Conservation (phyloP, 2,329 filamentous ascomycete species). For the Beauveria bassiana region DNA sequence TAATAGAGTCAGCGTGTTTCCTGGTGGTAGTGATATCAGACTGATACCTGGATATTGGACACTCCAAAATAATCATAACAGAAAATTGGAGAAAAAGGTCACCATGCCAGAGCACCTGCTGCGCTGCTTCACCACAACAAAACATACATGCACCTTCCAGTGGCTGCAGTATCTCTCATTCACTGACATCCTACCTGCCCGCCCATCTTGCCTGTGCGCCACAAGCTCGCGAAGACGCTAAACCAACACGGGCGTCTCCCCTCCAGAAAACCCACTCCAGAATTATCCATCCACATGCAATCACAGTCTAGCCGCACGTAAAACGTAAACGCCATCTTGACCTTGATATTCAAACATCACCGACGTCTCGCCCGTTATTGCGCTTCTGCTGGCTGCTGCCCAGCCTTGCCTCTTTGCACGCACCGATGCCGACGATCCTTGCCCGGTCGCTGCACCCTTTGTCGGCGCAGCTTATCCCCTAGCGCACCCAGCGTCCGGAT, state of each 20-base stretch:
- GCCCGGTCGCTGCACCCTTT: slow-evolving; percentile 26
- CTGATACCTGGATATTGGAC: too few species aligned
- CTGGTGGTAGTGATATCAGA: too few species aligned
- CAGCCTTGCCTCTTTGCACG: slow-evolving; percentile 22
- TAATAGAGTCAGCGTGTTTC: too few species aligned
- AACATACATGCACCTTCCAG: neutral
- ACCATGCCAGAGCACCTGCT: too few species aligned
- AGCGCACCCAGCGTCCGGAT: slow-evolving; percentile 38
- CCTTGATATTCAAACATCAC: neutral
- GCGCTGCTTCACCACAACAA: too few species aligned
- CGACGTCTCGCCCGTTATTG: neutral
- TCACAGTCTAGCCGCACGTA: neutral
- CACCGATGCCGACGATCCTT: slow-evolving; percentile 33
- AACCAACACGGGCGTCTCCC: slow-evolving; percentile 9
- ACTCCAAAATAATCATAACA: too few species aligned
- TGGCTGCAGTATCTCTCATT: neutral
- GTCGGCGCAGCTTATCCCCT: slow-evolving; percentile 31
- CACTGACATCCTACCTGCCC: neutral
- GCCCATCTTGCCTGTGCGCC: neutral
- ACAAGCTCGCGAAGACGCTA: neutral
- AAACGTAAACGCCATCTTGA: neutral
- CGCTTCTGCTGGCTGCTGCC: slow-evolving; percentile 11
- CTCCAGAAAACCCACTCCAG: slow-evolving; percentile 8
- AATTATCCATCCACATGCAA: neutral
- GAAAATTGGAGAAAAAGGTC: too few species aligned